Evolutionary conservation across 2,329 filamentous ascomycete genomes (phyloP).

Genomic region (Pyricularia sp.): DNA sequence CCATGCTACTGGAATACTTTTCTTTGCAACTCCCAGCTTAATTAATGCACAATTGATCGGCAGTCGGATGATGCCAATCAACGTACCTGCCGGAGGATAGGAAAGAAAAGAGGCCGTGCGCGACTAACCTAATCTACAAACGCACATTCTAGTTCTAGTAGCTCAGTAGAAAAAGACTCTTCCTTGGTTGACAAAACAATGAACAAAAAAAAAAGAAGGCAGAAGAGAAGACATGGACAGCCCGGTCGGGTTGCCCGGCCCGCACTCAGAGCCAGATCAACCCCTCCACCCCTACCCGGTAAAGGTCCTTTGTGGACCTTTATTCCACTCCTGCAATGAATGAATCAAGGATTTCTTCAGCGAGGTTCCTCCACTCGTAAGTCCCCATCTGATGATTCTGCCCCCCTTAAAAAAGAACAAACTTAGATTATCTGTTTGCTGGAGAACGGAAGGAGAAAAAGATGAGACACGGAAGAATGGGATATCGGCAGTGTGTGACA

Average conservation of each 20-base stretch:
- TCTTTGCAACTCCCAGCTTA: too few species aligned
- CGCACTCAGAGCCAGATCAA: background rate
- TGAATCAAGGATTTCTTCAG: background rate
- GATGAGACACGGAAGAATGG: too few species aligned
- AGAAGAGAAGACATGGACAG: background rate
- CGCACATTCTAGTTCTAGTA: background rate
- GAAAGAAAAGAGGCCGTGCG: background rate
- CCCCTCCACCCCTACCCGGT: too few species aligned
- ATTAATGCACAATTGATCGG: background rate
- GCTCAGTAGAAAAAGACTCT: background rate
- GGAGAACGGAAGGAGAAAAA: too few species aligned
- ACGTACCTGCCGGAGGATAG: background rate
- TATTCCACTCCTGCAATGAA: background rate
- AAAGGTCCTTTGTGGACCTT: background rate
- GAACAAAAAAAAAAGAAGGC: too few species aligned
- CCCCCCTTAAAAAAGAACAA: background rate
- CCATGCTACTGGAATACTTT: background rate
- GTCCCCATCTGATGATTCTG: background rate
- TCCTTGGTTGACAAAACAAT: background rate
- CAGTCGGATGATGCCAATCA: background rate
- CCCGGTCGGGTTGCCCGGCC: background rate
- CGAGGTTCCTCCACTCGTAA: background rate
- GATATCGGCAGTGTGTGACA: too few species aligned
- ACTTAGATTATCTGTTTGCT: background rate
- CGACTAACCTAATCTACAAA: background rate